These are phyloP conservation scores for Neurospora sp. DNA, from an alignment of 495 filamentous ascomycete species.

Conservation along the genomic window DNA sequence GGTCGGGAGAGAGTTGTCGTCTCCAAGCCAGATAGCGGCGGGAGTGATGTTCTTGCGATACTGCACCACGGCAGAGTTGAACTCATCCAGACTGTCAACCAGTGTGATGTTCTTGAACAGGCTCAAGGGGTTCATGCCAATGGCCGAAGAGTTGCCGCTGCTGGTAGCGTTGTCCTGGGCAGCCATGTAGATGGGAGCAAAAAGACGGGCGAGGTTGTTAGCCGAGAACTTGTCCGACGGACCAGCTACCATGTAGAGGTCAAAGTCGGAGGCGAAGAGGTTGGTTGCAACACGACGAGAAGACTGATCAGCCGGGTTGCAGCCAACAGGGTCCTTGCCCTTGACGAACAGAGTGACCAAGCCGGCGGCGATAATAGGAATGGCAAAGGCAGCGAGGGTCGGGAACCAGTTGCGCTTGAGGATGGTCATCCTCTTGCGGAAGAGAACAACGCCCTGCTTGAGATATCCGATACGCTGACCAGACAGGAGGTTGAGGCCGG, in stretches of 20 bases:
- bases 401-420: constrained; percentile 67
- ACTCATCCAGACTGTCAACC: constrained; percentile 55
- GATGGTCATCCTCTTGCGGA: constrained; percentile 67
- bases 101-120: constrained; percentile 39
- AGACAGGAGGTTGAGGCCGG: constrained; percentile 49
- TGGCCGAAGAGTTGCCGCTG: not conserved
- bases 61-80: constrained; percentile 51
- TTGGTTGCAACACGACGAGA: constrained; percentile 15
- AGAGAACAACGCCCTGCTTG: constrained; percentile 60
- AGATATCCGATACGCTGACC: constrained; percentile 54
- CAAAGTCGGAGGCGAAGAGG: constrained; percentile 23
- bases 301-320: constrained; percentile 38
- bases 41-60: constrained; percentile 59
- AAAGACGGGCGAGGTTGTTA: constrained; percentile 31
- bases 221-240: constrained; percentile 42
- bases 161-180: constrained; percentile 5
- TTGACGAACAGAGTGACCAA: constrained; percentile 64
- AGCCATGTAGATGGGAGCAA: constrained; percentile 29
- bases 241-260: constrained; percentile 48
- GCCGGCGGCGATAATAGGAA: constrained; percentile 67
- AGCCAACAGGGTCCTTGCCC: constrained; percentile 44
- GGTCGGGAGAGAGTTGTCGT: constrained; percentile 41
- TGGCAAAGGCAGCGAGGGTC: constrained; percentile 56
- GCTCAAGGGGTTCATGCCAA: constrained; percentile 6
- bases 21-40: constrained; percentile 65